Base-by-base conservation (phyloP, 2,329 filamentous ascomycete species). In the Scytalidium sp. region DNA sequence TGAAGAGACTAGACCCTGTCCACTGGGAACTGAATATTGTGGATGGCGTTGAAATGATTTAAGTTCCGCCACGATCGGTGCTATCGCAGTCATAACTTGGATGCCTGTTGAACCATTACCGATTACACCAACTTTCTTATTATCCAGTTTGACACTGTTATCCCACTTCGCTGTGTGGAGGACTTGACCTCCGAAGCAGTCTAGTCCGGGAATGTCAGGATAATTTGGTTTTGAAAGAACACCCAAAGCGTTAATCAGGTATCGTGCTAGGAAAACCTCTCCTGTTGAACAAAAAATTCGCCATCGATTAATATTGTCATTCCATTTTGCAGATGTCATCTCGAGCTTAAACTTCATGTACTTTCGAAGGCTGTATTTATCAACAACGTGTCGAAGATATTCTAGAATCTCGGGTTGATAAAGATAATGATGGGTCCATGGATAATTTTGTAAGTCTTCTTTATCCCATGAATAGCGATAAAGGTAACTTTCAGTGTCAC, bases 321-420 rank as follows among this genome's bases (percentile, higher is more conserved):
- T 71, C 80, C 79, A 84, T 2, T 66, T 66, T 1, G 78, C 75
- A 45, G 72, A 68, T 29, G 76, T 66, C 4, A 83, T 76, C 0
- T 67, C 65, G 0, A 74, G 76, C 56, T 78, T 79, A 67, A 84
- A 82, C 2, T 77, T 73, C 43, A 82, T 75, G 58, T 83, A 74
- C 45, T 72, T 72, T 57, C 78, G 78, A 1, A 82, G 70, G 17
- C 72, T 65, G 56, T 76, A 74, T 51, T 81, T 76, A 52, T 76
- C 68, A 2, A 77, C 77, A 7, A 80, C 67, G 2, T 66, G 62
- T 45, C 73, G 69, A 2, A 83, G 67, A 54, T 83, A 82, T 15
- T 65, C 64, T 67, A 74, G 66, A 20, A 83, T 78, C 59, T 83
- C 80, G 57, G 81, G 76, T 56, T 83, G 78, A 0, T 75, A 74